phyloP scores from a whole-genome alignment of 139 green algal genomes.

The Coelastrella sp. region DNA sequence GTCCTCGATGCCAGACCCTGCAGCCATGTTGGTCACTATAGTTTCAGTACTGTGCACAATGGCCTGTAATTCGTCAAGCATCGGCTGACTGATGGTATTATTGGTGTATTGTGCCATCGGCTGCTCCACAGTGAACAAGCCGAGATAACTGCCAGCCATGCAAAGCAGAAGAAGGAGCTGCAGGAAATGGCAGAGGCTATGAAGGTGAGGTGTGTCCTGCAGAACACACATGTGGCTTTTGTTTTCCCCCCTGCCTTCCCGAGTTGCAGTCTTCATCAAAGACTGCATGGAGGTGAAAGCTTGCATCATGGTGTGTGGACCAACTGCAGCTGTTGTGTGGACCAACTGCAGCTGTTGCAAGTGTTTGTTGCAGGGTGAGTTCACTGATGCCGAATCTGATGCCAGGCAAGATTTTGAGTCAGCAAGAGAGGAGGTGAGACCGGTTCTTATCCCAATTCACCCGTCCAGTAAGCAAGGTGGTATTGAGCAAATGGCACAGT shows the following conservation, averaged over 20 bases:
- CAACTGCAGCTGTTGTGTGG: not conserved
- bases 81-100: not conserved
- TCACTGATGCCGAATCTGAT: slow-evolving; percentile 65
- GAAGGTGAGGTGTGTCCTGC: slow-evolving; percentile 48
- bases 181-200: slow-evolving; percentile 83
- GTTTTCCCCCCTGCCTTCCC: no score
- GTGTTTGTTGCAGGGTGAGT: slow-evolving; percentile 46
- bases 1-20: no score
- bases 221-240: no score
- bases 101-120: not conserved
- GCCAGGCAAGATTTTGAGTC: slow-evolving; percentile 59
- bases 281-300: not conserved
- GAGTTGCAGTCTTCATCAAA: no score
- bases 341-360: not conserved
- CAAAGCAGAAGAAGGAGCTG: slow-evolving; percentile 84
- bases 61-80: no score
- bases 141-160: slow-evolving; percentile 71
- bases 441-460: no score
- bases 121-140: slow-evolving; percentile 29
- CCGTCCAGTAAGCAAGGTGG: no score
- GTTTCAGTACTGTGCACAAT: not conserved
- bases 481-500: no score
- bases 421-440: slow-evolving; percentile 24
- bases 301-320: not conserved
- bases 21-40: no score